A percentile compares a stretch with the other conserved stretches of the same genome.
These are phyloP conservation scores for Keithomyces neogunnii DNA, from an alignment of 2,329 filamentous ascomycete species.

Conservation along the genomic window DNA sequence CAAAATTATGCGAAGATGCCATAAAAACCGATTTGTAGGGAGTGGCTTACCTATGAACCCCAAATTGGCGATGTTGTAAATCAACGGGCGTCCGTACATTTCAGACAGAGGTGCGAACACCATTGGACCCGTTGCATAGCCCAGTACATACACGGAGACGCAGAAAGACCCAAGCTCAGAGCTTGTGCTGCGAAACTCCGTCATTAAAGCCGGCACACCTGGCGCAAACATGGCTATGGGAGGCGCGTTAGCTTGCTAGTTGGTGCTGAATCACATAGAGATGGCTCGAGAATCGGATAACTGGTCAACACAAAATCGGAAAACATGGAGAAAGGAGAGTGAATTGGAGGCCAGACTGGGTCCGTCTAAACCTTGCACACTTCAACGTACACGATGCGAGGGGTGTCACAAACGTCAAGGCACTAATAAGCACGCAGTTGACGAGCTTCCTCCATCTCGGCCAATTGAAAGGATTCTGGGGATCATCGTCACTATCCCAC, in stretches of 20 bases:
- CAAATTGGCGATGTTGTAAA: conserved; percentile 13
- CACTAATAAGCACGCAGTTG: conserved; percentile 21
- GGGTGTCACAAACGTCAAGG: conserved; percentile 46
- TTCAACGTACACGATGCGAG: not conserved
- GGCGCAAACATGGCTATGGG: conserved; percentile 50
- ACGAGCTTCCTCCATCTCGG: conserved; percentile 43
- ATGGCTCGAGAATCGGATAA: too few relatives aligned
- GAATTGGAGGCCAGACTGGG: not conserved
- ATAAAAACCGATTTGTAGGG: too few relatives aligned
- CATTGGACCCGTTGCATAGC: conserved; percentile 28
- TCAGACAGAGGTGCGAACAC: conserved; percentile 22
- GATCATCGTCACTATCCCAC: conserved; percentile 50
- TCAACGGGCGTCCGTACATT: conserved; percentile 25
- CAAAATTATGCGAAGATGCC: too few relatives aligned
- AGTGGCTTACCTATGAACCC: conserved; percentile 28
- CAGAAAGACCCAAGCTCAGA: conserved; percentile 38
- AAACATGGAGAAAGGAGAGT: too few relatives aligned
- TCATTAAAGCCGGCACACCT: conserved; percentile 39
- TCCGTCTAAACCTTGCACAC: not conserved
- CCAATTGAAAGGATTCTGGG: conserved; percentile 61
- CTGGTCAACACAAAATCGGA: too few relatives aligned
- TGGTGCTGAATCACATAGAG: not conserved
- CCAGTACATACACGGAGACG: conserved; percentile 47
- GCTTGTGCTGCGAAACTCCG: conserved; percentile 35
- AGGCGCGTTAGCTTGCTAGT: conserved; percentile 26